These are phyloP conservation scores for Microbotryum lychnidis-dioicae DNA, from an alignment of 1,284 basidiomycete genomes.

Conservation along the genomic window DNA sequence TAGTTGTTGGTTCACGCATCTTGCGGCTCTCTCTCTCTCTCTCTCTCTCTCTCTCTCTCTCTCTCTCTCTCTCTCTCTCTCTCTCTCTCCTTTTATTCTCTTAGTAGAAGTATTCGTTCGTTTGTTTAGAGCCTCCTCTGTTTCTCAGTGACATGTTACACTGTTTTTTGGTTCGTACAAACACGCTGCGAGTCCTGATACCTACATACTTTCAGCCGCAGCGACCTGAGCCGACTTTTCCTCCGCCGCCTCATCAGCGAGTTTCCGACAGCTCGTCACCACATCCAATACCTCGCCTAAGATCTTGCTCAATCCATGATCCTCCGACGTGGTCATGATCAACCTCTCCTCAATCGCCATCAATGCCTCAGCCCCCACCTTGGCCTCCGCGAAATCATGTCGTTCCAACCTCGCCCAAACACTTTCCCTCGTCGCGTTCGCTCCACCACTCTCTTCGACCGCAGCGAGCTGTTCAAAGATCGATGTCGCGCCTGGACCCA, in stretches of 20 bases:
- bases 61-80: too few species aligned
- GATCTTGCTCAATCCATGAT: constrained; percentile 24
- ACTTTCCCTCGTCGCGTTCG: constrained; percentile 4
- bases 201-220: background rate
- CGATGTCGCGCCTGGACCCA: constrained; percentile 18
- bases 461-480: constrained; percentile 22
- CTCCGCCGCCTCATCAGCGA: background rate
- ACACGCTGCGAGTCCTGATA: too few species aligned
- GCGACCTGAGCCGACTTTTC: background rate
- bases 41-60: too few species aligned
- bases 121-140: too few species aligned
- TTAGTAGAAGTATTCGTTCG: too few species aligned
- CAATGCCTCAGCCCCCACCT: constrained; percentile 13
- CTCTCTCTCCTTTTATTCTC: too few species aligned
- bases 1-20: too few species aligned
- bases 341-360: constrained; percentile 7
- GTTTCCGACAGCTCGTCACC: constrained; percentile 7
- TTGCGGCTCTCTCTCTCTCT: too few species aligned
- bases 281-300: constrained; percentile 18
- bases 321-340: constrained; percentile 16
- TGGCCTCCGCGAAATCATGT: constrained; percentile 14
- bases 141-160: too few species aligned
- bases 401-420: constrained; percentile 21
- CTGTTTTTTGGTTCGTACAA: too few species aligned
- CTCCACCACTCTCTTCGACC: constrained; percentile 20